Evolutionary conservation across 768 basidiomycete genomes (phyloP), one percentile per base, ranked within the genome.

Genomic region (Termitomyces sp.): DNA sequence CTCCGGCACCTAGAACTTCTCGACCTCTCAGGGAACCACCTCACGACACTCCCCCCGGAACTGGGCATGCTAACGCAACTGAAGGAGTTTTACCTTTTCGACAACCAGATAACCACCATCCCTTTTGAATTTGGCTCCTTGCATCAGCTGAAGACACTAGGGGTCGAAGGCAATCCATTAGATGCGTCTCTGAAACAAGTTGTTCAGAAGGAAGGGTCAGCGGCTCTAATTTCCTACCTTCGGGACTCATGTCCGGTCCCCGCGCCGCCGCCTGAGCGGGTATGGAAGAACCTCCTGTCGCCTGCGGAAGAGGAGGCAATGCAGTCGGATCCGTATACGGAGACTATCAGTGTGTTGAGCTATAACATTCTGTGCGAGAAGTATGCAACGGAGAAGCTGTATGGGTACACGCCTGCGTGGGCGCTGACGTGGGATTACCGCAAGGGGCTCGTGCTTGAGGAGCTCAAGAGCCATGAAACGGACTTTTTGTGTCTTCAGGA

Each of bases 371-470:
- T 99, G 12, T 96, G 92, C 74, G 92, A 96, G 70, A 85, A 86
- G 70, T 91, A 85, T 67, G 97, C 97, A 15, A 95, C 96, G 35
- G 86, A 90, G 67, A 81, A 85, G 65, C 74, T 96, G 72, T 99
- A 98, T 72, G 94, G 94, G 1, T 99, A 99, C 74, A 98, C 97
- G 0, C 97, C 97, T 1, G 82, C 88, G 1, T 98, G 97, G 96
- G 97, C 97, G 0, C 79, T 99, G 42, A 79, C 85, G n/a, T 99
- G 97, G 97, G 86, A 90, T 49, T 98, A 95, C 70, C 85, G 97
- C 62, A 94, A 92, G 74, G 90, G 92, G 57, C 77, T 90, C 60
- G 94, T 99, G 65, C 71, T 97, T 66, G 83, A 87, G 39, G 96
- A 99, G 76, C 79, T 98, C 53, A 81, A 88, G 73, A 83, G 84